Evolutionary conservation across 1,284 basidiomycete species (phyloP), one percentile per base, ranked within the genome.

Genomic region (Fistulinella staudtii): DNA sequence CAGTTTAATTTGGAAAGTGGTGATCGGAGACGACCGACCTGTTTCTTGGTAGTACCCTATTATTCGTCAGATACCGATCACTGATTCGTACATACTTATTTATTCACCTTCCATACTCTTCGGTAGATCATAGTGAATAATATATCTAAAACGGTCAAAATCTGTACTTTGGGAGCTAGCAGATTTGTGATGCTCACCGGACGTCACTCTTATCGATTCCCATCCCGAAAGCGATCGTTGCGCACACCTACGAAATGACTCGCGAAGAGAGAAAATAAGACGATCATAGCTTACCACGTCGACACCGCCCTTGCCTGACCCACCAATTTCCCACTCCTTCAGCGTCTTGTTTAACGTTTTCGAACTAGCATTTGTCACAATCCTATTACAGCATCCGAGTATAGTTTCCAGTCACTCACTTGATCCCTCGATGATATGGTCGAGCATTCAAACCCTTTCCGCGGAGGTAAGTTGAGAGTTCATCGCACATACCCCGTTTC

Each of bases 41-140:
- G 89, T 93, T 62, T 93, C 90, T 61, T 93, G 91, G 60, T 93
- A 93, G 64, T 85, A 93, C 0, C 87, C 89, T 89, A 43, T 3
- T 20, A 43, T 31, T 23, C 36, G 20, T 51, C 40, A 49, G 29
- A 40, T 8, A 29, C 9, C 1, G 7, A 11, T 8, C 15, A 43
- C 20, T 0, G 24, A 15, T 7, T 29, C 29, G 4, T 20, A 11
- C 25, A 21, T 24, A 34, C n/a, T n/a, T n/a, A 20, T n/a, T 22
- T 8, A 41, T 66, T 52, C 39, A 81, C 88, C 88, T 75, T 92
- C 89, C 49, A 92, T 80, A 45, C 85, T 89, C 61, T 85, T 89
- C 0, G 88, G 87, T 35, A 91, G 63, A 61, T 93, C 89, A 53
- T 77, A 88, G 55, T 89, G 82, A 30, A 90, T 80, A 38, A 87